Conservation (phyloP, 106 monocot genomes). For the Phalaenopsis equestris region DNA sequence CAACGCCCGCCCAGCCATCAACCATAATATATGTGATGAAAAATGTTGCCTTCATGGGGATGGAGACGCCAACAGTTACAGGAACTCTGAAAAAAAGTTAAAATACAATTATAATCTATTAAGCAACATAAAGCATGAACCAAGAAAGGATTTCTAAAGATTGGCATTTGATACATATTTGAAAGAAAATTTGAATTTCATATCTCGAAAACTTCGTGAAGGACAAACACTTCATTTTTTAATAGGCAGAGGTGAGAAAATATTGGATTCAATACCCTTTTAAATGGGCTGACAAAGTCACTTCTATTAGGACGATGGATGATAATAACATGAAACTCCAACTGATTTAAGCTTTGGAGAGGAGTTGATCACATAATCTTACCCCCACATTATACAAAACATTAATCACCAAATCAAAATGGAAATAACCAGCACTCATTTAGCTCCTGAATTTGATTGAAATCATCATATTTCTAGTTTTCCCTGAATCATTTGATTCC, state of each 20-base stretch:
- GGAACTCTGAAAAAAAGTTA: conserved; percentile 58
- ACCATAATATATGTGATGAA: conserved; percentile 93
- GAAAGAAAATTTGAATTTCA: neutral
- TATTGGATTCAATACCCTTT: neutral
- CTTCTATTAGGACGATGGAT: neutral
- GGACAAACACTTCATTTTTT: neutral
- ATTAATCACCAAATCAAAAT: neutral
- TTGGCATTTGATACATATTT: neutral
- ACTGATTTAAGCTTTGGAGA: neutral
- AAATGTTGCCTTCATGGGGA: conserved; percentile 95
- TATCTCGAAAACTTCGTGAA: neutral
- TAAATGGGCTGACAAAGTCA: neutral
- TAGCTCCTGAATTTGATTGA: neutral
- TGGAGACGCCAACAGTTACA: conserved; percentile 58
- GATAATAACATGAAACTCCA: neutral
- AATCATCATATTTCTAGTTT: neutral
- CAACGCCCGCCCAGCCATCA: conserved; percentile 94
- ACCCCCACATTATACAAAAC: neutral
- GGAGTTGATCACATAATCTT: neutral
- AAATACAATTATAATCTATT: conserved; percentile 2
- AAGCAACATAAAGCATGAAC: neutral
- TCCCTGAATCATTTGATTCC: neutral
- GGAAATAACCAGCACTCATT: neutral
- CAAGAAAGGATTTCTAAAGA: neutral
- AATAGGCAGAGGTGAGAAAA: neutral